Evolutionary conservation across 192 early-diverging fungal species (phyloP), one percentile per base, ranked within the genome.

Genomic region (Rhizoclosmatium sp.): DNA sequence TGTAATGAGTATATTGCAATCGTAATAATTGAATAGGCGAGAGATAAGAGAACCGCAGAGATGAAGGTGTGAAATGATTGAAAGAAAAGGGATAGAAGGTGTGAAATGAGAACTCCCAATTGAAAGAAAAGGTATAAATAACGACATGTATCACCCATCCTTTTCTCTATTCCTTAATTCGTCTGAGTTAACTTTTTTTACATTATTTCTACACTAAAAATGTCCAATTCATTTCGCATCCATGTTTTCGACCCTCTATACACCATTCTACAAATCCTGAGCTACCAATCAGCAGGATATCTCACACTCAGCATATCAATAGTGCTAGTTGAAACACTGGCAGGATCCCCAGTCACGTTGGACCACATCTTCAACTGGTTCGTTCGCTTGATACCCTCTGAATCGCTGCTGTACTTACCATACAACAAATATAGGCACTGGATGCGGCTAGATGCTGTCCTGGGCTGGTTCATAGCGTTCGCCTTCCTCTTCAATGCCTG

Each of bases 401-500:
- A 54, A 54, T 54, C 16, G 16, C 5, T 0, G 0, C 51, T 54
- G 51, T 54, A 16, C 51, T 7, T 54, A 16, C 16, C 16, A 54
- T 54, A 71, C 44, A 88, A 88, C 65, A 83, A 92, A 48, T 82
- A 89, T 48, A 86, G 84, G 31, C 90, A 92, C 69, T 92, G 87
- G 1, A 86, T 89, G 0, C 82, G 91, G 48, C 48, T 75, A 19
- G 70, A 72, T 65, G 39, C 70, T 65, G 48, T 75, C 1, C 45
- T 69, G 62, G 94, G 94, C 12, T 93, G 93, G 93, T 83, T 87
- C 0, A 65, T 95, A 16, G 83, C 85, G 21, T 78, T 93, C 21
- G 92, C 91, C 0, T 89, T 87, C 83, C 69, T 94, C 0, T 69
- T 93, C 21, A 93, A 92, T 73, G 87, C 94, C 1, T 64, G 83